phyloP scores from a whole-genome alignment of 768 basidiomycete species.

The Amanita brunnescens region DNA sequence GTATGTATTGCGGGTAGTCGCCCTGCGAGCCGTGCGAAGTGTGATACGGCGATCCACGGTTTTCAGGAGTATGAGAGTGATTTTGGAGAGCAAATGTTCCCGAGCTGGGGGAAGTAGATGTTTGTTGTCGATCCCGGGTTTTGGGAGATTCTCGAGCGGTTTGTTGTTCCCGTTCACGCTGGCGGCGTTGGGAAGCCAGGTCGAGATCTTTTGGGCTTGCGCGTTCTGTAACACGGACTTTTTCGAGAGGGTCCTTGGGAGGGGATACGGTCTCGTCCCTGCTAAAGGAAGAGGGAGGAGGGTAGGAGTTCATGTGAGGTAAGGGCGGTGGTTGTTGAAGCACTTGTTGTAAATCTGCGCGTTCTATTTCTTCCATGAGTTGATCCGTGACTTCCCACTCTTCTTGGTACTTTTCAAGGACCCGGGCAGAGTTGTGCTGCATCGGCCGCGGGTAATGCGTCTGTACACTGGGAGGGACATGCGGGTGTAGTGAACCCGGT shows the following conservation, averaged over 20 bases:
- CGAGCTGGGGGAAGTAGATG: slow-evolving; percentile 19
- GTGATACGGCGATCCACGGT: slow-evolving; percentile 31
- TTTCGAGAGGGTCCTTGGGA: slow-evolving; percentile 45
- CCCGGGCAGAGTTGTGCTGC: slow-evolving; percentile 46
- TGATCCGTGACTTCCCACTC: slow-evolving; percentile 64
- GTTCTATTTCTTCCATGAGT: slow-evolving; percentile 63
- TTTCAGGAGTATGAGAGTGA: slow-evolving; percentile 45
- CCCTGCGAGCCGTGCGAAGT: slow-evolving; percentile 35
- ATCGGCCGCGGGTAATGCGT: slow-evolving; percentile 59
- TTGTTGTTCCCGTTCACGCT: slow-evolving; percentile 31
- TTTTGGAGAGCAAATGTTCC: slow-evolving; percentile 27
- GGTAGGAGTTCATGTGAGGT: slow-evolving; percentile 17
- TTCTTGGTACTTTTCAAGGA: slow-evolving; percentile 47
- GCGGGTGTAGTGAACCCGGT: slow-evolving; percentile 25
- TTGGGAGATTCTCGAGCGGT: slow-evolving; percentile 40
- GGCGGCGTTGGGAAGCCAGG: slow-evolving; percentile 24
- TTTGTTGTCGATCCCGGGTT: slow-evolving; percentile 34
- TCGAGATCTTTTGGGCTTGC: slow-evolving; percentile 49
- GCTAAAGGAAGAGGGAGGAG: slow-evolving; percentile 16
- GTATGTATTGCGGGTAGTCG: slow-evolving; percentile 37
- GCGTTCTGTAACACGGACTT: slow-evolving; percentile 43
- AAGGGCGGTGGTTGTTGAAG: slow-evolving; percentile 22
- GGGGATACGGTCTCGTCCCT: slow-evolving; percentile 33
- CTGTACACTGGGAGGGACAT: slow-evolving; percentile 17
- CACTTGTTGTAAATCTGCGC: slow-evolving; percentile 55